Conservation (phyloP, 2,329 filamentous ascomycete genomes). For the Onygenales sp. region DNA sequence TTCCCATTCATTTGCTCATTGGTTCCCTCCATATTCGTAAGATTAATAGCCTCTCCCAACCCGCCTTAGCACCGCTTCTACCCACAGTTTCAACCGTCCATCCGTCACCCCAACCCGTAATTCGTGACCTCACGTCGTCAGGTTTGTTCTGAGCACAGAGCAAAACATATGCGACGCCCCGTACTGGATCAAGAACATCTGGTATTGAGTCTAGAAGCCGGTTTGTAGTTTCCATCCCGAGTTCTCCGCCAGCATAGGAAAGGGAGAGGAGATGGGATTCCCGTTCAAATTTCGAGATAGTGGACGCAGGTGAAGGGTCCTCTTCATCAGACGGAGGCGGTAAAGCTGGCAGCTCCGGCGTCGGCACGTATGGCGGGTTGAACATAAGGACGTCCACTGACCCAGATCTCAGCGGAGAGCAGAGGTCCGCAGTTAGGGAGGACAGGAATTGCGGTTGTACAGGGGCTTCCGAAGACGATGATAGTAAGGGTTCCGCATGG, state of each 20-base stretch:
- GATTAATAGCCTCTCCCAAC: constrained; percentile 90
- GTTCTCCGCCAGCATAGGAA: constrained; percentile 76
- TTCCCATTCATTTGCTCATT: background rate
- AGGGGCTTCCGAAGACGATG: background rate
- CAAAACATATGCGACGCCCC: constrained; percentile 80
- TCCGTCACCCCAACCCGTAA: constrained; percentile 46
- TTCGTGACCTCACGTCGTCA: constrained; percentile 56
- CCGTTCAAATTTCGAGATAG: constrained; percentile 53
- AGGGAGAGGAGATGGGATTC: constrained; percentile 77
- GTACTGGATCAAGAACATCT: constrained; percentile 46
- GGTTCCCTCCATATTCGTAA: constrained; percentile 65
- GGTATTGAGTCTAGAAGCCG: constrained; percentile 64
- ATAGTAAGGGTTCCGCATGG: constrained; percentile 20
- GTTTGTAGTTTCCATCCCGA: constrained; percentile 92
- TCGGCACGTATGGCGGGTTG: constrained; percentile 96
- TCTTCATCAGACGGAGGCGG: constrained; percentile 24
- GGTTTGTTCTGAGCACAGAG: constrained; percentile 88
- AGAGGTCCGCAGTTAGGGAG: constrained; percentile 61
- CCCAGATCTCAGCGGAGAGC: constrained; percentile 47
- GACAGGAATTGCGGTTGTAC: constrained; percentile 50
- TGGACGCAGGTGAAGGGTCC: constrained; percentile 15
- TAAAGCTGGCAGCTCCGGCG: constrained; percentile 57
- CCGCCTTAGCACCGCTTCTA: constrained; percentile 73
- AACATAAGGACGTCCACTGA: constrained; percentile 80
- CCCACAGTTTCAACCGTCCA: constrained; percentile 76